Base-by-base conservation (phyloP, 305 asterid species). In the Fraxinus nigra region DNA sequence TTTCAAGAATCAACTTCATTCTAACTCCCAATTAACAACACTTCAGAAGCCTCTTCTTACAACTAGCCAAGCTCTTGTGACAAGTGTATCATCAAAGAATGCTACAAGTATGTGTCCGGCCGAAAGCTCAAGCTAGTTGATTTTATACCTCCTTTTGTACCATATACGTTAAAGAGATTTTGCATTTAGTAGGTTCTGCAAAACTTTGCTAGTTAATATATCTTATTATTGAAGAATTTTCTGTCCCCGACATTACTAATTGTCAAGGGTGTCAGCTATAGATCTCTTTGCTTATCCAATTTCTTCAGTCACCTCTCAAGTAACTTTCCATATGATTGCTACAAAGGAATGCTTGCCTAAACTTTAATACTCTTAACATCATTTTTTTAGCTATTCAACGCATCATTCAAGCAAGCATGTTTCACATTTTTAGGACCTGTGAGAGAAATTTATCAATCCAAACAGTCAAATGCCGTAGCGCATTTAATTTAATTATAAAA, bases 381-480 rank as follows among this genome's bases (percentile, higher is more conserved):
- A 18, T 18, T 59, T 7, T 18, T 59, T 18, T 7, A 59, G 70
- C 26, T 2, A 20, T 20, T 20, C 8, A 59, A 14, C 20, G 20
- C 28, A 59, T 59, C 67, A 56, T 63, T 63, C 72, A 10, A 24
- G 33, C 72, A 20, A 5, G 13, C 33, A 22, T 24, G 9, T 56
- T 56, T 56, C 20, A 56, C 28, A 56, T 54, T 54, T 54, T 54
- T 26, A 54, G 65, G 24, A 56, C 24, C 7, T 6, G 3, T n/a
- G 67, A 5, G 28, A 56, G 9, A 56, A 56, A 56, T 56, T 56
- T 11, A 51, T 6, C 24, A 79, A 65, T 72, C 16, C n/a, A 81
- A n/a, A 38, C 11, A 73, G 79, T 75, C 11, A 76, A 37, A 76
- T 33, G 70, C 56, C 24, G 75, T 14, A 82, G 38, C 46, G 63